Evolutionary conservation across 768 basidiomycete species (phyloP).

Genomic region (Macrolepiota albuminosa): DNA sequence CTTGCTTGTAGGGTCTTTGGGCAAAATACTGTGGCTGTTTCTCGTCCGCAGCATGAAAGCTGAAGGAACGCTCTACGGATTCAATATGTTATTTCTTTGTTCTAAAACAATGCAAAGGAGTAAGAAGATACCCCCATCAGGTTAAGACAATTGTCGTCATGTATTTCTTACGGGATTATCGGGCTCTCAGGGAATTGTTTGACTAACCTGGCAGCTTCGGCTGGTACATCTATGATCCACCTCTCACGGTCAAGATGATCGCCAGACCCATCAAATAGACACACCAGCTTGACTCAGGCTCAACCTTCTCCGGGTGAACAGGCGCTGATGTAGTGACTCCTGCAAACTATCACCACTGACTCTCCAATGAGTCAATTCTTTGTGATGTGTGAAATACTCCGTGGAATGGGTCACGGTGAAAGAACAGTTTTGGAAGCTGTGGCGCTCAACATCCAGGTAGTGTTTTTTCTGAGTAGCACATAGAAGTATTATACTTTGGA

Average conservation of each 20-base stretch:
- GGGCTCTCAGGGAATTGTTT: neutral
- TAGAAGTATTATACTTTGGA: neutral
- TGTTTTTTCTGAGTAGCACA: neutral
- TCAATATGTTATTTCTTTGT: neutral
- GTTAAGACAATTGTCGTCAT: neutral
- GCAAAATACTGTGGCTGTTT: slow-evolving; percentile 24
- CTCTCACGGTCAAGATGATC: too few species aligned
- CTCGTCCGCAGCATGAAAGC: slow-evolving; percentile 4
- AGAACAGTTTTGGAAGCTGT: neutral
- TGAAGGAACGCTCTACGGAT: neutral
- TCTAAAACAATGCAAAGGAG: neutral
- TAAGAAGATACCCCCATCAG: neutral
- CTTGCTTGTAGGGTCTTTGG: slow-evolving; percentile 19
- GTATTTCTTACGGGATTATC: neutral
- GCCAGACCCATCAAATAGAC: neutral
- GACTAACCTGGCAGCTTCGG: too few species aligned
- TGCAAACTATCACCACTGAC: neutral
- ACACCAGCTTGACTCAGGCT: neutral
- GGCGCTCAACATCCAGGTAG: neutral
- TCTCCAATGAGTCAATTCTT: neutral
- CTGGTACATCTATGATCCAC: too few species aligned
- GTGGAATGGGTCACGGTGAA: neutral
- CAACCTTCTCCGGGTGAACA: neutral
- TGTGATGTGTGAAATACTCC: neutral
- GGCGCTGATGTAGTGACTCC: too few species aligned